Percentiles rank a stretch among this genome's conserved stretches.
phyloP scores from a whole-genome alignment of 179 eudicot species.

The Beta macrorhiza region DNA sequence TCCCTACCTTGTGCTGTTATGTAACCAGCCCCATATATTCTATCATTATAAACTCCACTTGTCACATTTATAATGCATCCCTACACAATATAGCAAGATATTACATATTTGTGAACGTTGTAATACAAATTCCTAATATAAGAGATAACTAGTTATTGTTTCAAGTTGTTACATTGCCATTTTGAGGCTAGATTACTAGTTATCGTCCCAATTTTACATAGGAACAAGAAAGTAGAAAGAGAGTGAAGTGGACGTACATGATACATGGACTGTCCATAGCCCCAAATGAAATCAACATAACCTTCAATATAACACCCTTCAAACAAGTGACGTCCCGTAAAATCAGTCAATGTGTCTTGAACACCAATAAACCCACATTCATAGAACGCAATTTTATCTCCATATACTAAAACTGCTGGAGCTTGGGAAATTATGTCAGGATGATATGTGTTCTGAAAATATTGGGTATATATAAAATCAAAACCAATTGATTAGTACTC shows the following conservation, averaged over 20 bases:
- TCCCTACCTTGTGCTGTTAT: constrained; percentile 32
- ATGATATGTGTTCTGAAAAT: constrained; percentile 22
- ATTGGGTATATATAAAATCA: not conserved
- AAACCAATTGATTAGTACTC: too few relatives aligned
- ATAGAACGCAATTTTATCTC: constrained; percentile 29
- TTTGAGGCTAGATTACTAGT: too few relatives aligned
- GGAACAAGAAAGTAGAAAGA: not conserved
- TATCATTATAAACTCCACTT: constrained; percentile 33
- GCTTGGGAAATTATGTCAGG: constrained; percentile 26
- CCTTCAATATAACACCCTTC: constrained; percentile 33
- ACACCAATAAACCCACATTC: constrained; percentile 33
- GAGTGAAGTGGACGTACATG: constrained; percentile 17
- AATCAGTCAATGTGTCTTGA: constrained; percentile 35
- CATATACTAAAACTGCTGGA: constrained; percentile 24
- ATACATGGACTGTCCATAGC: constrained; percentile 33
- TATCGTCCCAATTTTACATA: not conserved
- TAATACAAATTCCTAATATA: not conserved
- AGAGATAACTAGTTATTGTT: not conserved
- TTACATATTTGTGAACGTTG: too few relatives aligned
- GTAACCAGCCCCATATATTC: constrained; percentile 37
- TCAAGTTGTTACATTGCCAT: too few relatives aligned
- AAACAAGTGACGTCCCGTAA: constrained; percentile 29
- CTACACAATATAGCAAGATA: not conserved
- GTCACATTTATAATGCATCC: constrained; percentile 29
- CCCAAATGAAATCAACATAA: constrained; percentile 36